Percentiles rank a stretch among this genome's conserved stretches.
Conservation (phyloP, 805 yeast genomes). For the Metschnikowia peoriensis region DNA sequence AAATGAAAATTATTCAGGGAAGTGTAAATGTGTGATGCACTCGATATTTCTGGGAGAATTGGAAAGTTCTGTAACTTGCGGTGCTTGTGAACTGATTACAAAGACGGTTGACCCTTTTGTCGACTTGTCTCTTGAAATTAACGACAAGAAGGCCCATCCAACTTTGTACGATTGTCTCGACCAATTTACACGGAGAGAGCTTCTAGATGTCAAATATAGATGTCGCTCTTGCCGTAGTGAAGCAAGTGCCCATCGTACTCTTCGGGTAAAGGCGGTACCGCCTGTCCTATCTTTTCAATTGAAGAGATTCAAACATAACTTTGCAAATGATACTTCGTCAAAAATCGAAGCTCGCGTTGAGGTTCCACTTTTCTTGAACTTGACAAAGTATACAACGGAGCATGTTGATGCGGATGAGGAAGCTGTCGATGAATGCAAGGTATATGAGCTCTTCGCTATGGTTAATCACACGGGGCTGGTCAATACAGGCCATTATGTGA, state of each 20-base stretch:
- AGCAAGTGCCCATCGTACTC: slow-evolving; percentile 67
- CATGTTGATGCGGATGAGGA: slow-evolving; percentile 6
- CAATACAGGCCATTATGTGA: slow-evolving; percentile 92
- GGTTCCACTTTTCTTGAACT: slow-evolving; percentile 70
- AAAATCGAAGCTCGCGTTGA: slow-evolving; percentile 75
- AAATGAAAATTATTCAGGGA: not conserved
- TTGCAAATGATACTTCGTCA: slow-evolving; percentile 46
- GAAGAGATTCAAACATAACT: slow-evolving; percentile 70
- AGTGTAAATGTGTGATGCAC: slow-evolving; percentile 83
- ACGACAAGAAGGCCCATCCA: slow-evolving; percentile 22
- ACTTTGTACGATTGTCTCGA: slow-evolving; percentile 63
- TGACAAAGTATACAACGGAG: slow-evolving; percentile 54
- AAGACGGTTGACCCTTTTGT: slow-evolving; percentile 82
- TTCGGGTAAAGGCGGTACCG: slow-evolving; percentile 68
- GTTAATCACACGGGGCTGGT: slow-evolving; percentile 91
- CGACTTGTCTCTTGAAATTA: slow-evolving; percentile 81
- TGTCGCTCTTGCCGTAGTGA: slow-evolving; percentile 65
- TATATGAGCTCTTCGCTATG: slow-evolving; percentile 82
- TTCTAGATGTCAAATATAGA: slow-evolving; percentile 66
- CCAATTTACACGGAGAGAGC: slow-evolving; percentile 76
- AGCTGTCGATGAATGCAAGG: slow-evolving; percentile 30
- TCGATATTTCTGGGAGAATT: slow-evolving; percentile 79
- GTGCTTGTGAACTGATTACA: slow-evolving; percentile 62
- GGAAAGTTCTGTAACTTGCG: slow-evolving; percentile 75
- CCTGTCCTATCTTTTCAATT: slow-evolving; percentile 80